Evolutionary conservation across 805 yeast species (phyloP).

Genomic region (Ogataea pignaliae): DNA sequence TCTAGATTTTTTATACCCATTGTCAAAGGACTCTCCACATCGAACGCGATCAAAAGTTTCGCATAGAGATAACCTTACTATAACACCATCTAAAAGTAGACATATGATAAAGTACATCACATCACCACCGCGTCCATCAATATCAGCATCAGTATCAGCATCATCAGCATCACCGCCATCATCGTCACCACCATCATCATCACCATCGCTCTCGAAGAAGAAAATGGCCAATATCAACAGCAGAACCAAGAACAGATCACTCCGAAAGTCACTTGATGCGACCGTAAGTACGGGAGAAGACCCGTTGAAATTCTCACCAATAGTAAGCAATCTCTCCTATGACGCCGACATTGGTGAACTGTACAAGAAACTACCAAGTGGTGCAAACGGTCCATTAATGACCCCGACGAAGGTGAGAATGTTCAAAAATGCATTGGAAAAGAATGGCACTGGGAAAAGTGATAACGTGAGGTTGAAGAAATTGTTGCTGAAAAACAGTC

Average conservation of each 20-base stretch:
- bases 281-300: conserved; percentile 8
- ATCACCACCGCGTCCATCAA: too few species aligned
- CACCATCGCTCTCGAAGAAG: neutral
- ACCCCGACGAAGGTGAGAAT: conserved; percentile 25
- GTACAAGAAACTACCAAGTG: conserved; percentile 11
- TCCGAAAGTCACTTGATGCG: too few species aligned
- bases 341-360: conserved; percentile 9
- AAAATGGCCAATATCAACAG: neutral
- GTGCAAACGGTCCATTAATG: conserved; percentile 14
- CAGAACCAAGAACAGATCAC: neutral
- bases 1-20: neutral
- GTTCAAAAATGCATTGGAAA: conserved; percentile 20
- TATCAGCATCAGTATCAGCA: too few species aligned
- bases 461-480: conserved; percentile 15
- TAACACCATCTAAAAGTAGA: neutral
- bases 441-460: conserved; percentile 5
- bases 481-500: conserved; percentile 11
- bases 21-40: too few species aligned
- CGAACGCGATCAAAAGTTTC: conserved; percentile 16
- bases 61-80: conserved; percentile 15
- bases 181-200: too few species aligned
- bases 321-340: neutral
- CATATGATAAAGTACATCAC: too few species aligned
- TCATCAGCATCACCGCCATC: too few species aligned
- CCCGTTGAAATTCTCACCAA: conserved; percentile 13